Evolutionary conservation across 352 stramenopile genomes (phyloP), one percentile per base, ranked within the genome.

Genomic region (Globisporangium heterothallicum): DNA sequence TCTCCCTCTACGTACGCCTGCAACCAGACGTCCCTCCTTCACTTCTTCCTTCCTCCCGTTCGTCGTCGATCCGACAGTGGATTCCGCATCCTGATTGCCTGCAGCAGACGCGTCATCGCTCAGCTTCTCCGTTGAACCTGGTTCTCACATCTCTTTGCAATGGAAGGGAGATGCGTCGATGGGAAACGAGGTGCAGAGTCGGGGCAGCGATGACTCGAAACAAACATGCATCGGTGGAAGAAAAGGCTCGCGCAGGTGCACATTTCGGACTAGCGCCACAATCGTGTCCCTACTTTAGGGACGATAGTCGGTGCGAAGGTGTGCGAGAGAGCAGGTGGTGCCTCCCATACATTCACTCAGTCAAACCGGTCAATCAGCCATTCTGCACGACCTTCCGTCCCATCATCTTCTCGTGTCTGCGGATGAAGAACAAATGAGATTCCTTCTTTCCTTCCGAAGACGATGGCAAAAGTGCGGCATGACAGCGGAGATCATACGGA

Each of bases 341-440:
- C 49, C 27, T 47, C 38, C 13, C 49, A 56, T 42, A 56, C 49
- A 56, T 34, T 42, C 38, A n/a, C 36, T 25, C 19, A 46, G 42
- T 51, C 30, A 53, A 53, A 40, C 12, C 29, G 25, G 10, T 27
- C 42, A 13, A 40, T 16, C 29, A 34, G 10, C 26, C 42, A 13
- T 47, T 27, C 42, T 36, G 18, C n/a, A n/a, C n/a, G n/a, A n/a
- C n/a, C n/a, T n/a, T n/a, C n/a, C n/a, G n/a, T n/a, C n/a, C n/a
- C n/a, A n/a, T n/a, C n/a, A n/a, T n/a, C n/a, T n/a, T n/a, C n/a
- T n/a, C n/a, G n/a, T n/a, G n/a, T n/a, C n/a, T n/a, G n/a, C n/a
- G n/a, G n/a, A n/a, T n/a, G n/a, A n/a, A n/a, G n/a, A n/a, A n/a
- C 21, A 34, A 29, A 47, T 24, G 36, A 47, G 42, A 47, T 29